These are phyloP conservation scores for Candida glaebosa DNA, from an alignment of 805 yeast genomes.

Conservation along the genomic window DNA sequence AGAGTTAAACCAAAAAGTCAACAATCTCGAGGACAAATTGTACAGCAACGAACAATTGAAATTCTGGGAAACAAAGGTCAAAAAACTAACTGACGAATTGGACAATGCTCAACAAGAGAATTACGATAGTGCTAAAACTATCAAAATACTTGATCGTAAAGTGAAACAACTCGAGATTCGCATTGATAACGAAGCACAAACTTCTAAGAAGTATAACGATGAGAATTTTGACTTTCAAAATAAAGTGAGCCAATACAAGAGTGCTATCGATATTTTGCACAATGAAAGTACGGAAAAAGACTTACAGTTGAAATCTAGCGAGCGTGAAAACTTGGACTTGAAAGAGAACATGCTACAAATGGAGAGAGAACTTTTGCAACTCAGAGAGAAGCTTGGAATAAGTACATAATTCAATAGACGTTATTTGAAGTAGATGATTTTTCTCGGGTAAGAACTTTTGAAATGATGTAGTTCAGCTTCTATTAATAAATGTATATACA, in stretches of 20 bases:
- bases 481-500: neutral
- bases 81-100: slow-evolving; percentile 49
- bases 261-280: slow-evolving; percentile 37
- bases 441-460: no score
- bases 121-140: slow-evolving; percentile 50
- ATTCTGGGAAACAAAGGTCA: slow-evolving; percentile 58
- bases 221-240: slow-evolving; percentile 57
- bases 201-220: slow-evolving; percentile 51
- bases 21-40: slow-evolving; percentile 45
- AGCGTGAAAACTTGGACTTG: slow-evolving; percentile 54
- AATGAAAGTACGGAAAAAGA: slow-evolving; percentile 41
- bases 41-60: slow-evolving; percentile 51
- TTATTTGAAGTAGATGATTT: no score
- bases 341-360: slow-evolving; percentile 50
- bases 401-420: neutral
- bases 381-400: slow-evolving; percentile 35
- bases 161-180: slow-evolving; percentile 52
- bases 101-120: slow-evolving; percentile 45
- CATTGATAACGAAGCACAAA: slow-evolving; percentile 47
- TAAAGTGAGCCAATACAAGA: slow-evolving; percentile 41
- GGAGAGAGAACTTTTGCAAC: slow-evolving; percentile 55
- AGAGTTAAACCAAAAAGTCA: slow-evolving; percentile 45
- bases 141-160: slow-evolving; percentile 48
- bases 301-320: slow-evolving; percentile 42
- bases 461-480: no score